phyloP scores from a whole-genome alignment of 768 basidiomycete species.

The Porpolomopsis calyptriformis region DNA sequence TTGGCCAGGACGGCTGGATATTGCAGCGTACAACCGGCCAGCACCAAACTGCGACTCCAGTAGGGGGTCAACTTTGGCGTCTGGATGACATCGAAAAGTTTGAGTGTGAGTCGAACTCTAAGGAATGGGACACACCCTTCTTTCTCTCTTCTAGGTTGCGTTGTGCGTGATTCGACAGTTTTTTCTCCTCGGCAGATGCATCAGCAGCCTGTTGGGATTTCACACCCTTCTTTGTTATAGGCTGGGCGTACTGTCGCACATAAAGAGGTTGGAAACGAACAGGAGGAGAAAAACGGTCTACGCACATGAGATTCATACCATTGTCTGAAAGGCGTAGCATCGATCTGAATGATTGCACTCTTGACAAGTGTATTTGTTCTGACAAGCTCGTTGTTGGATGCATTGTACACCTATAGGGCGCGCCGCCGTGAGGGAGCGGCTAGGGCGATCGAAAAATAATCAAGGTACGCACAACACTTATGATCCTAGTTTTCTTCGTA shows the following conservation, averaged over 20 bases:
- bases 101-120: background rate
- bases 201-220: constrained; percentile 44
- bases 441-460: background rate
- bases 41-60: constrained; percentile 86
- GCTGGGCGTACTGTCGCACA: constrained; percentile 72
- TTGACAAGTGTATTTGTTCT: constrained; percentile 99
- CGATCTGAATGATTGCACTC: constrained; percentile 91
- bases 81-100: constrained; percentile 35
- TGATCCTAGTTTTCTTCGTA: constrained; percentile 92
- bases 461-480: constrained; percentile 70
- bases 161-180: constrained; percentile 84
- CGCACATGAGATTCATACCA: constrained; percentile 98
- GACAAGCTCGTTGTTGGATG: constrained; percentile 99
- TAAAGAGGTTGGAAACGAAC: too few species aligned
- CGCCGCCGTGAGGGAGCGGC: background rate
- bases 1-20: constrained; percentile 95
- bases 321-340: constrained; percentile 98
- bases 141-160: constrained; percentile 82
- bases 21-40: constrained; percentile 88
- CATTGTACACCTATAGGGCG: constrained; percentile 76
- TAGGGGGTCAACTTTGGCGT: constrained; percentile 84
- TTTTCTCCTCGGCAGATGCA: constrained; percentile 49
- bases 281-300: constrained; percentile 14
- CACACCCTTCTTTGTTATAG: constrained; percentile 77
- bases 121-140: constrained; percentile 49